Evolutionary conservation across 768 basidiomycete species (phyloP).

Genomic region (Tephrocybe rancida): DNA sequence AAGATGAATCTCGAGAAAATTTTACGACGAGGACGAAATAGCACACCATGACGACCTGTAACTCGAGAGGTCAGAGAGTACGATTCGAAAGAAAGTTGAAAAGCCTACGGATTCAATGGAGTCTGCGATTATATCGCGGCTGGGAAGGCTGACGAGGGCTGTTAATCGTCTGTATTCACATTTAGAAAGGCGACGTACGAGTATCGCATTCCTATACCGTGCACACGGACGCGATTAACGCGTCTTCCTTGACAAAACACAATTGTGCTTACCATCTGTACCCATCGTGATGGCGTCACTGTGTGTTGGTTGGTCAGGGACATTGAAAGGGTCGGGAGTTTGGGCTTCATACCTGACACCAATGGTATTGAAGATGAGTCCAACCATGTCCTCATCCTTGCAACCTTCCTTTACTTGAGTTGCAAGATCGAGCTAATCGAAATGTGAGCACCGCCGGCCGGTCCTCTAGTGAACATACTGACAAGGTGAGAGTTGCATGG

Average conservation of each 20-base stretch:
- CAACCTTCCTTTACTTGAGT: constrained; percentile 83
- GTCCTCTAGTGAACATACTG: constrained; percentile 10
- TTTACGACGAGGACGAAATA: not conserved
- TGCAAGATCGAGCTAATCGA: constrained; percentile 70
- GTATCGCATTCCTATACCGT: constrained; percentile 81
- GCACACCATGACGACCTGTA: constrained; percentile 59
- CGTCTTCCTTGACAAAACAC: not conserved
- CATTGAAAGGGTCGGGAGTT: not conserved
- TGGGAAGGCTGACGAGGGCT: constrained; percentile 61
- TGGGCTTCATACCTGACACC: constrained; percentile 66
- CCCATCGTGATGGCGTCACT: constrained; percentile 92
- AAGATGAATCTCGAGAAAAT: not conserved
- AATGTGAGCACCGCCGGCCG: not conserved
- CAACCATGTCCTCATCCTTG: constrained; percentile 77
- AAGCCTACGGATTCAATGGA: constrained; percentile 79
- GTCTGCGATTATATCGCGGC: constrained; percentile 88
- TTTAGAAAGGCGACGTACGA: constrained; percentile 55
- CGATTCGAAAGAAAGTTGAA: constrained; percentile 41
- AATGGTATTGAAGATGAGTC: constrained; percentile 83
- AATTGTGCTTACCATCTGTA: constrained; percentile 62
- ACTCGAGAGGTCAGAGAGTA: not conserved
- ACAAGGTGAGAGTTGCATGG: constrained; percentile 87
- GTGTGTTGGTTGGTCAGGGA: not conserved
- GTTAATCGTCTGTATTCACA: not conserved
- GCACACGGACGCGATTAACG: not conserved